phyloP scores from a whole-genome alignment of 441 rosid genomes.

The Breynia disticha region DNA sequence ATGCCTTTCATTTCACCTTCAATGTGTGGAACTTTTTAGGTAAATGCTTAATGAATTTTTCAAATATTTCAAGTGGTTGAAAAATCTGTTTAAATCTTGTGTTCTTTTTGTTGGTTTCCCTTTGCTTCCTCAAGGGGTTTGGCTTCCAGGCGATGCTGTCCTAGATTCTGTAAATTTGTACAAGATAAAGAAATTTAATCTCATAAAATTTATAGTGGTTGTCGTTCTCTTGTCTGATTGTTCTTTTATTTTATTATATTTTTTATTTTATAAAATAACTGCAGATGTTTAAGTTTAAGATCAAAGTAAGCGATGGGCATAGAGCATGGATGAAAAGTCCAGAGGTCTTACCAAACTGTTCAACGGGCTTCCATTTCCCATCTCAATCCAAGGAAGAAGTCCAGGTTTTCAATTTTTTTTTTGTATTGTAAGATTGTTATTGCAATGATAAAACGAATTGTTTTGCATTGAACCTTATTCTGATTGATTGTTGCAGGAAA shows the following conservation, averaged over 20 bases:
- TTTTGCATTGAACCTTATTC: neutral
- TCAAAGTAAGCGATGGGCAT: conserved; percentile 65
- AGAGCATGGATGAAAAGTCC: conserved; percentile 90
- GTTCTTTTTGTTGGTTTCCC: too few species aligned
- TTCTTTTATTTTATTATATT: conserved; percentile 7
- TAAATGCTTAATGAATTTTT: too few species aligned
- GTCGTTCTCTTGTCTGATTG: neutral
- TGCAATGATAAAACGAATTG: neutral
- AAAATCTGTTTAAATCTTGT: too few species aligned
- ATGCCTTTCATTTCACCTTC: too few species aligned
- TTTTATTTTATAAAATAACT: neutral
- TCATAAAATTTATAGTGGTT: neutral
- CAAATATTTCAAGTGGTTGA: too few species aligned
- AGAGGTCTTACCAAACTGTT: conserved; percentile 46
- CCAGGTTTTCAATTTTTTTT: conserved; percentile 33
- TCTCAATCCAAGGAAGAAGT: conserved; percentile 22
- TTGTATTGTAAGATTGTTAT: neutral
- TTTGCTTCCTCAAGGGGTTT: neutral
- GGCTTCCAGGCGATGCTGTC: too few species aligned
- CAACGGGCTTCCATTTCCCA: conserved; percentile 71
- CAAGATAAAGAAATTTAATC: neutral
- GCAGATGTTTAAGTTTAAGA: conserved; percentile 73
- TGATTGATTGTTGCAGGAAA: conserved; percentile 32
- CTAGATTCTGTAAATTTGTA: too few species aligned
- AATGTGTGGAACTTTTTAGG: too few species aligned